These are phyloP conservation scores for Yamadazyma kanchanaburiensis DNA, from an alignment of 1,139 yeast genomes.

Conservation along the genomic window DNA sequence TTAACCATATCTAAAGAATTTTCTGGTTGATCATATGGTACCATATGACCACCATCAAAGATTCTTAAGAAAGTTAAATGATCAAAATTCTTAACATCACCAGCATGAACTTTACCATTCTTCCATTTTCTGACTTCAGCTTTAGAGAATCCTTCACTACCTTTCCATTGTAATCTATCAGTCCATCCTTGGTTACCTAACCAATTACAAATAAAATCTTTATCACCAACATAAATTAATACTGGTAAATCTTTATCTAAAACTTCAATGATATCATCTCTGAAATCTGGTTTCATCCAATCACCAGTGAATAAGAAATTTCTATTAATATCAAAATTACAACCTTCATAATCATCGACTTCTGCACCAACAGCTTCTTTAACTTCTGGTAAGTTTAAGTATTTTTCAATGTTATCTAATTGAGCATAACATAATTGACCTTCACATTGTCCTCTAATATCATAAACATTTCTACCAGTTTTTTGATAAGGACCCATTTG, in stretches of 20 bases:
- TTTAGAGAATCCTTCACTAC: conserved; percentile 46
- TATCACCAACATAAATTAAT: conserved; percentile 80
- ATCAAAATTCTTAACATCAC: conserved; percentile 45
- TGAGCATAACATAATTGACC: conserved; percentile 68
- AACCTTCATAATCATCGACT: conserved; percentile 76
- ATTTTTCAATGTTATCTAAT: conserved; percentile 29
- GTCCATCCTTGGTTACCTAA: conserved; percentile 86
- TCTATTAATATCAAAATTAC: conserved; percentile 82
- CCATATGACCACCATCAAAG: conserved; percentile 51
- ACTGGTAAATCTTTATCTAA: conserved; percentile 63
- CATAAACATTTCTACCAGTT: conserved; percentile 92
- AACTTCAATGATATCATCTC: conserved; percentile 54
- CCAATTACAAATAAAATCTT: conserved; percentile 86
- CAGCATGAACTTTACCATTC: conserved; percentile 38
- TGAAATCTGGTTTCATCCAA: conserved; percentile 85
- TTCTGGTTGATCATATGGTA: conserved; percentile 48
- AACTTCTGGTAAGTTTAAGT: conserved; percentile 35
- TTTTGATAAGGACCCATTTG: conserved; percentile 84
- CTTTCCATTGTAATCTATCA: conserved; percentile 64
- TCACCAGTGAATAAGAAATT: conserved; percentile 85
- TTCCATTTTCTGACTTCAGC: conserved; percentile 41
- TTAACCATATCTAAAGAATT: conserved; percentile 45
- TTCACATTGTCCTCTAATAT: conserved; percentile 84
- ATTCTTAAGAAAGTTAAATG: conserved; percentile 47
- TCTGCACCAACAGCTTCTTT: conserved; percentile 89